These are phyloP conservation scores for Wallacemonas sp. DNA, from an alignment of 208 protist species.

Conservation along the genomic window DNA sequence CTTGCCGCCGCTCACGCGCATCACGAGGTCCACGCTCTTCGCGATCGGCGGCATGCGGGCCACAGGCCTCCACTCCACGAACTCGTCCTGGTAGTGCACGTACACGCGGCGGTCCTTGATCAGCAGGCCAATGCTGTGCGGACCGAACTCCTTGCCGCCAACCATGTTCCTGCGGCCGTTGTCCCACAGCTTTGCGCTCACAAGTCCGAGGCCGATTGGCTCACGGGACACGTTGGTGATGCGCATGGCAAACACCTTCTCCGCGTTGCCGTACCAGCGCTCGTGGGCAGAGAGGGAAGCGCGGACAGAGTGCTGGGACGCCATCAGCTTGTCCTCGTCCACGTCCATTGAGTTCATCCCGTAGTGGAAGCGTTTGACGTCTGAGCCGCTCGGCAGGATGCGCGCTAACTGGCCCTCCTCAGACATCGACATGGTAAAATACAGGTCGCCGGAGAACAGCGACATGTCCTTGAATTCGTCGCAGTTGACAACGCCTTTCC, in stretches of 20 bases:
- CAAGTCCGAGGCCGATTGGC: too few species aligned
- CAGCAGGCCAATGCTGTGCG: too few species aligned
- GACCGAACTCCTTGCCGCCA: too few species aligned
- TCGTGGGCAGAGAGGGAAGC: background rate
- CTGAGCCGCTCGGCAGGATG: background rate
- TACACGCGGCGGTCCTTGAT: background rate
- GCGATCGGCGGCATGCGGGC: background rate
- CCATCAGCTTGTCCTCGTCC: background rate
- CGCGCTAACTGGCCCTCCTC: background rate
- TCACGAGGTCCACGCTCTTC: background rate
- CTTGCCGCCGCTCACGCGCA: background rate
- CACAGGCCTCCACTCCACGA: background rate
- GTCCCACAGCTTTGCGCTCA: too few species aligned
- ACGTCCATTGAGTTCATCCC: background rate
- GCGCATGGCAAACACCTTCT: too few species aligned
- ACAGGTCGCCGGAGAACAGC: too few species aligned
- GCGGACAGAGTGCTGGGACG: background rate
- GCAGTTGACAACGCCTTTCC: too few species aligned
- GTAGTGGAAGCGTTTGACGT: background rate
- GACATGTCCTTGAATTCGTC: too few species aligned
- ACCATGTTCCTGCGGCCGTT: too few species aligned
- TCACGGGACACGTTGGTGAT: too few species aligned
- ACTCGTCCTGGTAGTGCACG: background rate
- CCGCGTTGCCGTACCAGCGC: background rate
- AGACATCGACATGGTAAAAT: too few species aligned